Evolutionary conservation across 225 moss, liverwort and hornwort species (phyloP).

Genomic region (Bryoerythrophyllum caledonicum): DNA sequence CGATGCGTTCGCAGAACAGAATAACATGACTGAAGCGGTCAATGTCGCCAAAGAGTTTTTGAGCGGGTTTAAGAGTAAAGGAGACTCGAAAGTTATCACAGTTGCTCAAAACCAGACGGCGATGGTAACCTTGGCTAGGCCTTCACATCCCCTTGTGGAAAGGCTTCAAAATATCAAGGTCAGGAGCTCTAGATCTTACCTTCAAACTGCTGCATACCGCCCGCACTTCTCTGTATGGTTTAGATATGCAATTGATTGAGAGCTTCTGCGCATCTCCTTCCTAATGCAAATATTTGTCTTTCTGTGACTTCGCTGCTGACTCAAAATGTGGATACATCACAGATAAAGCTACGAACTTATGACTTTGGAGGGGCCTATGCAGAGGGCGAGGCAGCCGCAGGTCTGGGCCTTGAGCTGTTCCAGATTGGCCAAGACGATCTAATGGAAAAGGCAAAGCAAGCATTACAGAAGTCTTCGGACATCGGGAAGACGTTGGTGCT

Average conservation of each 20-base stretch:
- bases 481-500: conserved; percentile 74
- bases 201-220: background rate
- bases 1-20: conserved; percentile 70
- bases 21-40: conserved; percentile 83
- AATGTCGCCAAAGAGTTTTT: conserved; percentile 76
- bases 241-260: background rate
- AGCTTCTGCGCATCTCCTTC: conserved; percentile 8
- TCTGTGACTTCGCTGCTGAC: conserved; percentile 2
- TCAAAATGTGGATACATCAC: conserved; percentile 13
- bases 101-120: conserved; percentile 43
- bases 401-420: conserved; percentile 71
- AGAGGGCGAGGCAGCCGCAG: conserved; percentile 65
- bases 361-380: conserved; percentile 64
- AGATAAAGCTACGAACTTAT: conserved; percentile 53
- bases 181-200: conserved; percentile 14
- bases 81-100: conserved; percentile 36
- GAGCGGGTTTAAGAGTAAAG: conserved; percentile 25
- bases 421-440: conserved; percentile 77
- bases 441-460: conserved; percentile 66
- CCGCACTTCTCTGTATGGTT: background rate
- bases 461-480: conserved; percentile 70
- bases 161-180: conserved; percentile 62
- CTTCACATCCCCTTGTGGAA: conserved; percentile 60
- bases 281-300: background rate
- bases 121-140: conserved; percentile 29